Conservation (phyloP, 1,284 basidiomycete genomes). For the Rhodotorula sp. region DNA sequence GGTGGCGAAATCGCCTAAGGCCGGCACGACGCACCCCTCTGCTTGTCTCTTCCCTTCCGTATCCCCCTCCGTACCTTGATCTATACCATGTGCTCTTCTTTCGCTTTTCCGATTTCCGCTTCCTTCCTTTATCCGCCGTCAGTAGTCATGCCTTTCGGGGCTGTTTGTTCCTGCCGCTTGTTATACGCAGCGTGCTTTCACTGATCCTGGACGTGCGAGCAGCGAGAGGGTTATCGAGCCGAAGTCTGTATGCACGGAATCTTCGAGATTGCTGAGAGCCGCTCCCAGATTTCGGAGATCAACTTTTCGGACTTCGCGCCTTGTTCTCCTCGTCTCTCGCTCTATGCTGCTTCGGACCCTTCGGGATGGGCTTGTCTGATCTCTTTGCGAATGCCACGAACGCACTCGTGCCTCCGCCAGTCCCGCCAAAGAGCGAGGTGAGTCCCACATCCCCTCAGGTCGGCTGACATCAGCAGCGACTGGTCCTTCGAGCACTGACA, state of each 20-base stretch:
- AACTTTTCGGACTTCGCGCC: neutral
- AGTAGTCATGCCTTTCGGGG: too few relatives aligned
- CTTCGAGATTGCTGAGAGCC: neutral
- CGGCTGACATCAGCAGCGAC: neutral
- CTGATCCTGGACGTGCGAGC: too few relatives aligned
- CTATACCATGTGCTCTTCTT: too few relatives aligned
- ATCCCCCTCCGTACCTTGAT: too few relatives aligned
- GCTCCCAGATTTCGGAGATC: neutral
- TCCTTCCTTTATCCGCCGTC: too few relatives aligned
- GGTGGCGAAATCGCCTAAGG: too few relatives aligned
- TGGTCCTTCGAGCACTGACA: neutral
- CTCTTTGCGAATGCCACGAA: neutral
- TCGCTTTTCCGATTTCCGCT: too few relatives aligned
- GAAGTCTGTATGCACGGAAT: neutral
- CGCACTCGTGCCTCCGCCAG: neutral
- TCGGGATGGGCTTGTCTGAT: neutral
- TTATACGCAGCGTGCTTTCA: too few relatives aligned
- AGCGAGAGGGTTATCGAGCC: neutral
- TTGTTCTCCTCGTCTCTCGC: neutral
- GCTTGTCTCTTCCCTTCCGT: too few relatives aligned
- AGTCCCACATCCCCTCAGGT: neutral
- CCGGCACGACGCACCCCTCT: too few relatives aligned
- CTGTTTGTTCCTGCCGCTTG: too few relatives aligned
- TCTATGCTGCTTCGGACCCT: neutral
- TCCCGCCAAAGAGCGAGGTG: conserved; percentile 4